These are phyloP conservation scores for Malus sieversii DNA, from an alignment of 306 rosid genomes.

Conservation along the genomic window DNA sequence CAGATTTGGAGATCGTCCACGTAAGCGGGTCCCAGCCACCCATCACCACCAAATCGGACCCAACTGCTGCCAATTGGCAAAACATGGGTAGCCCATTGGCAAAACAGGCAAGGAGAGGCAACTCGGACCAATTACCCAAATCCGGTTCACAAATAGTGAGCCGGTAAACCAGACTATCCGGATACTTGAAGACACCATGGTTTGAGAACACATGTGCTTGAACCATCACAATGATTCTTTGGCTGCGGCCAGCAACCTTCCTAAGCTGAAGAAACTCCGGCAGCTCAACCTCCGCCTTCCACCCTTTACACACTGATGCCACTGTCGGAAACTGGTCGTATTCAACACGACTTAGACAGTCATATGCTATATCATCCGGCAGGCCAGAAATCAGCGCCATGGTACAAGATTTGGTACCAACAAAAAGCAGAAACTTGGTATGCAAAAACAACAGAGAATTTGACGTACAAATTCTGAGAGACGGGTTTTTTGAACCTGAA, in stretches of 20 bases:
- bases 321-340: slow-evolving; percentile 34
- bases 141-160: slow-evolving; percentile 38
- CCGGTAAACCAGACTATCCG: slow-evolving; percentile 31
- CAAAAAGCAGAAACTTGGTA: not conserved
- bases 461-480: not conserved
- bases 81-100: slow-evolving; percentile 52
- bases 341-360: slow-evolving; percentile 42
- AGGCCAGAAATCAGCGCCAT: slow-evolving; percentile 69
- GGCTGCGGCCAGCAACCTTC: slow-evolving; percentile 26
- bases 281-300: slow-evolving; percentile 46
- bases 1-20: slow-evolving; percentile 48
- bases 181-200: not conserved
- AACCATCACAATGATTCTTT: slow-evolving; percentile 40
- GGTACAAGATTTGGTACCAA: not conserved
- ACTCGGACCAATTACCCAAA: slow-evolving; percentile 45
- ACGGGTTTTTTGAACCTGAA: not conserved
- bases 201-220: slow-evolving; percentile 40
- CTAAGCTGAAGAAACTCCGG: slow-evolving; percentile 53
- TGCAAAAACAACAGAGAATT: no score
- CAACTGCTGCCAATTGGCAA: slow-evolving; percentile 48
- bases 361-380: slow-evolving; percentile 58
- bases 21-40: slow-evolving; percentile 76
- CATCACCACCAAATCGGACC: slow-evolving; percentile 44
- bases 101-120: slow-evolving; percentile 22
- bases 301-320: slow-evolving; percentile 35